Evolutionary conservation across 2,329 filamentous ascomycete genomes (phyloP).

Genomic region (Aureobasidium musti): DNA sequence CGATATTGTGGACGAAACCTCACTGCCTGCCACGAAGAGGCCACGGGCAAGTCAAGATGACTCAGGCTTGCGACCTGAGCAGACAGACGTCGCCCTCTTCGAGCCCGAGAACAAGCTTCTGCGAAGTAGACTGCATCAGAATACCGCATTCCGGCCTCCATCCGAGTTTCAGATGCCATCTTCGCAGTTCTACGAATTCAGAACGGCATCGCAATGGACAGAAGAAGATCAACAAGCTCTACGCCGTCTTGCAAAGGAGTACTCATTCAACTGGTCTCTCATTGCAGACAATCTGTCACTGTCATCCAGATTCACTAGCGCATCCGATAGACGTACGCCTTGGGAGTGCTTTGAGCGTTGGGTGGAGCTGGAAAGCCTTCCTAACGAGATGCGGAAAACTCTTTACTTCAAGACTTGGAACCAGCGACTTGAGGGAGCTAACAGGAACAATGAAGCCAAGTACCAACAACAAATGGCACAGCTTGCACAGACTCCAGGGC

Average conservation of each 20-base stretch:
- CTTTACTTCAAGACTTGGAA: constrained; percentile 85
- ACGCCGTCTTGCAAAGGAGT: constrained; percentile 80
- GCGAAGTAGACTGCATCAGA: constrained; percentile 83
- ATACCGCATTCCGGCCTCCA: constrained; percentile 89
- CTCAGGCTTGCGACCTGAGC: constrained; percentile 64
- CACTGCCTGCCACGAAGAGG: constrained; percentile 29
- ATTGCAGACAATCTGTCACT: constrained; percentile 79
- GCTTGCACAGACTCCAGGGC: constrained; percentile 52
- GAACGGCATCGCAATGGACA: constrained; percentile 88
- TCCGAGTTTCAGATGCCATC: constrained; percentile 89
- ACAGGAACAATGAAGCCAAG: constrained; percentile 60
- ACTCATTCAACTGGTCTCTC: constrained; percentile 96
- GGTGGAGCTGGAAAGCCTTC: constrained; percentile 87
- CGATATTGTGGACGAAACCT: constrained; percentile 4
- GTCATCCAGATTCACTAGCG: constrained; percentile 76
- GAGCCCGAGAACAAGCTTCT: constrained; percentile 86
- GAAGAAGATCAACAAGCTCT: constrained; percentile 88
- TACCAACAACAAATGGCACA: constrained; percentile 61
- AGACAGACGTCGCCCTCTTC: constrained; percentile 81
- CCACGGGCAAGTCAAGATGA: constrained; percentile 36
- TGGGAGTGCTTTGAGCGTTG: constrained; percentile 99
- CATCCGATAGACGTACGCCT: constrained; percentile 83
- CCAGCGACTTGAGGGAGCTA: constrained; percentile 63
- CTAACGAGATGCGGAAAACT: constrained; percentile 90
- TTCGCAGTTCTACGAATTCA: constrained; percentile 84